Percentiles rank a stretch among this genome's conserved stretches.
These are phyloP conservation scores for Lepidium didymum DNA, from an alignment of 345 rosid genomes.

Conservation along the genomic window DNA sequence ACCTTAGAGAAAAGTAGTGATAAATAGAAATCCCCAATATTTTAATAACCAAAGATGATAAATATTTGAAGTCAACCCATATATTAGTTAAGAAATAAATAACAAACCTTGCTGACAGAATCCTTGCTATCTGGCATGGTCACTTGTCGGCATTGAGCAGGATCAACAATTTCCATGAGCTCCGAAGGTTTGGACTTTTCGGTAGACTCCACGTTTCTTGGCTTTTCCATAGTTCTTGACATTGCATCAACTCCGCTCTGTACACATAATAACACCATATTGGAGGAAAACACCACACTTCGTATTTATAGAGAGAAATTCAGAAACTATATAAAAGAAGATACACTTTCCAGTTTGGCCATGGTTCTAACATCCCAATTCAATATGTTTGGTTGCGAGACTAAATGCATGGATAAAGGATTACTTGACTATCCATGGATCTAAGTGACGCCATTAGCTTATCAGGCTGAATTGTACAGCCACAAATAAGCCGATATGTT, in stretches of 20 bases:
- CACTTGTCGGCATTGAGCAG: slow-evolving; percentile 60
- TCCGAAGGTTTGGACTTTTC: slow-evolving; percentile 81
- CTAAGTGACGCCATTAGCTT: background rate
- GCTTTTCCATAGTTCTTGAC: slow-evolving; percentile 72
- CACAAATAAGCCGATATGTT: background rate
- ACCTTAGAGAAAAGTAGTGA: slow-evolving; percentile 27
- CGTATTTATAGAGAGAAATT: background rate
- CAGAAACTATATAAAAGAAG: background rate
- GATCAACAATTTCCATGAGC: slow-evolving; percentile 63
- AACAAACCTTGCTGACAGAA: slow-evolving; percentile 70
- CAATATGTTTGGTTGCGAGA: background rate
- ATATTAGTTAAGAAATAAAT: background rate
- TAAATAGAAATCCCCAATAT: background rate
- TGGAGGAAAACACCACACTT: background rate
- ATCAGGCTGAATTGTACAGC: background rate
- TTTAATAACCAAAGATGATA: background rate
- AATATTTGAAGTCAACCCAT: background rate
- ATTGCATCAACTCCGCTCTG: slow-evolving; percentile 84
- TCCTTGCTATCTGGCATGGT: slow-evolving; percentile 68
- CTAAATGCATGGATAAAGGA: background rate
- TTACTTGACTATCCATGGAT: background rate
- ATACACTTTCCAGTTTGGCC: background rate
- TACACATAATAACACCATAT: slow-evolving; percentile 1
- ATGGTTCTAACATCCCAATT: background rate
- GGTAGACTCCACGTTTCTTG: slow-evolving; percentile 47